These are phyloP conservation scores for Haplographium delicatum DNA, from an alignment of 495 filamentous ascomycete species.

Conservation along the genomic window DNA sequence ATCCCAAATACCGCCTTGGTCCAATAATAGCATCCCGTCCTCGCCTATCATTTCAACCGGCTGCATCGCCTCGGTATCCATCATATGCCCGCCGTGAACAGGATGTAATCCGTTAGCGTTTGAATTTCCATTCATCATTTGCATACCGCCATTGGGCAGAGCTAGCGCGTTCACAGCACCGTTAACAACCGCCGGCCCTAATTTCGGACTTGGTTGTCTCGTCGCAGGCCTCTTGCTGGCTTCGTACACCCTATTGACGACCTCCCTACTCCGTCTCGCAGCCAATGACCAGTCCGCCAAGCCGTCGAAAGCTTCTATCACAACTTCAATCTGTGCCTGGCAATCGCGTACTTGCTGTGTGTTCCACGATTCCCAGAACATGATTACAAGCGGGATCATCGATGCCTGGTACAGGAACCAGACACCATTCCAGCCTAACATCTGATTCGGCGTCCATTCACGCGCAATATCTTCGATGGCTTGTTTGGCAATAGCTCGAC, in stretches of 20 bases:
- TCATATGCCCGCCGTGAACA: conserved; percentile 19
- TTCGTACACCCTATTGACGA: conserved; percentile 64
- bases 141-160: conserved; percentile 28
- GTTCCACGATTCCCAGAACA: conserved; percentile 60
- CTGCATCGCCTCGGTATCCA: conserved; percentile 21
- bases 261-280: conserved; percentile 62
- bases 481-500: conserved; percentile 61
- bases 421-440: conserved; percentile 76
- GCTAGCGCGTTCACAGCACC: not conserved
- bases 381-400: conserved; percentile 68
- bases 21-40: conserved; percentile 47
- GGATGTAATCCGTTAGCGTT: conserved; percentile 18
- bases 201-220: conserved; percentile 13
- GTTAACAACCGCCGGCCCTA: conserved; percentile 8
- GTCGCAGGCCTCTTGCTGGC: conserved; percentile 35
- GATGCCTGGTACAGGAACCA: conserved; percentile 80
- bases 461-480: conserved; percentile 66
- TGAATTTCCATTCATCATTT: conserved; percentile 30
- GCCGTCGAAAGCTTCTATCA: conserved; percentile 60
- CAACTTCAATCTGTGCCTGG: conserved; percentile 55
- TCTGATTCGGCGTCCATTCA: conserved; percentile 66
- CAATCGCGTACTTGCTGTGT: conserved; percentile 31
- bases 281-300: conserved; percentile 68
- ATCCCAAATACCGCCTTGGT: conserved; percentile 51
- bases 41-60: conserved; percentile 40